phyloP scores from a whole-genome alignment of 805 yeast species.

The Pichia insulana region DNA sequence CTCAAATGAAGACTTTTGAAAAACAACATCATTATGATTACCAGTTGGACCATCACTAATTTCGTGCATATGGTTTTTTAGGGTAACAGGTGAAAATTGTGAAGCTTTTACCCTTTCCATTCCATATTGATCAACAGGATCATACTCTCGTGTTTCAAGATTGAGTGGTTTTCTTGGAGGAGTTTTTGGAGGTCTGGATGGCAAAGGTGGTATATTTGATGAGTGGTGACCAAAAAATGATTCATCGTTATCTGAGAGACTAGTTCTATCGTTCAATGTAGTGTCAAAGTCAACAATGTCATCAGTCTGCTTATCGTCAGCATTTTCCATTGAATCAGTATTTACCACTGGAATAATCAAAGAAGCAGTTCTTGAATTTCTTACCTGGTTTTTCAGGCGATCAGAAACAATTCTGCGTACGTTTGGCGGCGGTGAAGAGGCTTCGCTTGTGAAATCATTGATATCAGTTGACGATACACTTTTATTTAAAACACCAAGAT shows the following conservation, averaged over 20 bases:
- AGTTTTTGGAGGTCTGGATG: constrained; percentile 1
- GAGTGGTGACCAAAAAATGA: too few relatives aligned
- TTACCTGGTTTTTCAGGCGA: background rate
- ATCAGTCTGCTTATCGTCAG: background rate
- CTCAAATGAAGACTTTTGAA: background rate
- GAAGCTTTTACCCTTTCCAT: constrained; percentile 8
- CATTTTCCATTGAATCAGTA: background rate
- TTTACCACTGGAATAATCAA: background rate
- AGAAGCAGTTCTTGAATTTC: constrained; percentile 7
- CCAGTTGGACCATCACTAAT: background rate
- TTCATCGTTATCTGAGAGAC: background rate
- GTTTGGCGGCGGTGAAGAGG: constrained; percentile 1
- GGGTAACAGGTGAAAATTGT: constrained; percentile 7
- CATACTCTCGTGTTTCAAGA: background rate
- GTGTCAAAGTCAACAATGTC: background rate
- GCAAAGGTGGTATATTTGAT: background rate
- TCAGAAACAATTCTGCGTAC: background rate
- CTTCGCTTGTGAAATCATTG: background rate
- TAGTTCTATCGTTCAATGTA: too few relatives aligned
- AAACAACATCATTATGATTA: background rate
- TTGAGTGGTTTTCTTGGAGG: background rate
- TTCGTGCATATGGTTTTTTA: background rate
- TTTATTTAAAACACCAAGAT: background rate
- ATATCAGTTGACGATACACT: background rate
- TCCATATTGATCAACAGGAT: constrained; percentile 8